phyloP scores from a whole-genome alignment of 352 stramenopile species.

The Globisporangium takayamanum region DNA sequence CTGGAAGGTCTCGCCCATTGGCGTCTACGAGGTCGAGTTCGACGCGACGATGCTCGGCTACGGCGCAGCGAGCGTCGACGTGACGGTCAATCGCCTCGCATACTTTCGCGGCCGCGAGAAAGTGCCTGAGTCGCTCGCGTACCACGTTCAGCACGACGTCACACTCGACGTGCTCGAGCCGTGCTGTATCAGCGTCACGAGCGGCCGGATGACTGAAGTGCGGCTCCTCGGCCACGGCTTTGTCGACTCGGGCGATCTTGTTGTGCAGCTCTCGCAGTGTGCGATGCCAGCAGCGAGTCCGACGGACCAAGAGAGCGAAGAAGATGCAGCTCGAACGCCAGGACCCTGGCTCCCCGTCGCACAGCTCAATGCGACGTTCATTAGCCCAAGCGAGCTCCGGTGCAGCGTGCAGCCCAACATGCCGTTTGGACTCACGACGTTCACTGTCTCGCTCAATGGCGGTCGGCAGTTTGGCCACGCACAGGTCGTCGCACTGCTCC shows the following conservation, averaged over 20 bases:
- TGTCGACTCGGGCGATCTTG: slow-evolving; percentile 54
- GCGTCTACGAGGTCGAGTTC: slow-evolving; percentile 59
- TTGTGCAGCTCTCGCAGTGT: slow-evolving; percentile 40
- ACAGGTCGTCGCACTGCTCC: slow-evolving; percentile 31
- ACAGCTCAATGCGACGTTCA: slow-evolving; percentile 47
- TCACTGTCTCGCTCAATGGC: slow-evolving; percentile 58
- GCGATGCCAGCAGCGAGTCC: slow-evolving; percentile 14
- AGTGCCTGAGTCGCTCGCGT: slow-evolving; percentile 30
- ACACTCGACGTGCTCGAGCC: slow-evolving; percentile 39
- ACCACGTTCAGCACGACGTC: slow-evolving; percentile 47
- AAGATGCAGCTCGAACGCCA: neutral
- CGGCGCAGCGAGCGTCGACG: slow-evolving; percentile 33
- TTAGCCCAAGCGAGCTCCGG: slow-evolving; percentile 36
- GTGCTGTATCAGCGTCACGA: slow-evolving; percentile 50
- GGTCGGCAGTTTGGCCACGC: slow-evolving; percentile 47
- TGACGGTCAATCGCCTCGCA: slow-evolving; percentile 48
- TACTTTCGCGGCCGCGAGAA: slow-evolving; percentile 43
- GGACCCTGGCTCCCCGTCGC: slow-evolving; percentile 17
- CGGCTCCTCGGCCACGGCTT: slow-evolving; percentile 49
- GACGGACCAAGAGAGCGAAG: neutral
- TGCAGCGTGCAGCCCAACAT: slow-evolving; percentile 62
- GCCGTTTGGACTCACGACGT: slow-evolving; percentile 50
- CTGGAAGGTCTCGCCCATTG: slow-evolving; percentile 50
- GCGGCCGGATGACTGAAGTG: slow-evolving; percentile 45
- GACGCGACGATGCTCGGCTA: slow-evolving; percentile 49